Evolutionary conservation across 2,329 filamentous ascomycete species (phyloP).

Genomic region (Arthrinium puccinioides): DNA sequence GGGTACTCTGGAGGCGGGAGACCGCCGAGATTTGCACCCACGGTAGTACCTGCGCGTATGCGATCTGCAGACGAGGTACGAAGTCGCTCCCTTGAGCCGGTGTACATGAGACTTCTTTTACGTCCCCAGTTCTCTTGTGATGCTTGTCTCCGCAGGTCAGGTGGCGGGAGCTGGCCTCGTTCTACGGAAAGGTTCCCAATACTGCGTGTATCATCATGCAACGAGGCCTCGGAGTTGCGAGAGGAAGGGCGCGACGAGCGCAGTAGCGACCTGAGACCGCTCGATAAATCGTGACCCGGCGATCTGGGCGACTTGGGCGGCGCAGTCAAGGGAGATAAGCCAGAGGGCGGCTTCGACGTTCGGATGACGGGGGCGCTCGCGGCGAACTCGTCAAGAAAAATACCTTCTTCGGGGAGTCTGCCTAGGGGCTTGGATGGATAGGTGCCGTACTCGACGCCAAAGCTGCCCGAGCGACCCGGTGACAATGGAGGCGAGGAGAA

Average conservation of each 20-base stretch:
- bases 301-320: slow-evolving; percentile 45
- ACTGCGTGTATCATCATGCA: slow-evolving; percentile 51
- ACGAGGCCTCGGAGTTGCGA: slow-evolving; percentile 46
- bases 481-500: slow-evolving; percentile 27
- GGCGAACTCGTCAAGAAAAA: slow-evolving; percentile 51
- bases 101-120: slow-evolving; percentile 61
- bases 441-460: slow-evolving; percentile 68
- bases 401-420: slow-evolving; percentile 38
- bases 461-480: slow-evolving; percentile 42
- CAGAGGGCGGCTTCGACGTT: slow-evolving; percentile 75
- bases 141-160: slow-evolving; percentile 43
- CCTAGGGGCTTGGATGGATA: slow-evolving; percentile 46
- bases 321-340: slow-evolving; percentile 64
- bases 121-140: slow-evolving; percentile 58
- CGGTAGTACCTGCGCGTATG: slow-evolving; percentile 41
- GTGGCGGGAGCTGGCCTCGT: slow-evolving; percentile 39
- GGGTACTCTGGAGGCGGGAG: slow-evolving; percentile 12
- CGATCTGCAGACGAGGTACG: slow-evolving; percentile 56
- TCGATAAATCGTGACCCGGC: slow-evolving; percentile 37
- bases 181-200: slow-evolving; percentile 60
- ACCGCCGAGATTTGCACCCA: slow-evolving; percentile 32
- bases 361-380: slow-evolving; percentile 66
- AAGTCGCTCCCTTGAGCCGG: slow-evolving; percentile 63
- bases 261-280: slow-evolving; percentile 53
- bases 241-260: slow-evolving; percentile 55